These are phyloP conservation scores for Botrytis hyacinthi DNA, from an alignment of 2,329 filamentous ascomycete genomes.

Conservation along the genomic window DNA sequence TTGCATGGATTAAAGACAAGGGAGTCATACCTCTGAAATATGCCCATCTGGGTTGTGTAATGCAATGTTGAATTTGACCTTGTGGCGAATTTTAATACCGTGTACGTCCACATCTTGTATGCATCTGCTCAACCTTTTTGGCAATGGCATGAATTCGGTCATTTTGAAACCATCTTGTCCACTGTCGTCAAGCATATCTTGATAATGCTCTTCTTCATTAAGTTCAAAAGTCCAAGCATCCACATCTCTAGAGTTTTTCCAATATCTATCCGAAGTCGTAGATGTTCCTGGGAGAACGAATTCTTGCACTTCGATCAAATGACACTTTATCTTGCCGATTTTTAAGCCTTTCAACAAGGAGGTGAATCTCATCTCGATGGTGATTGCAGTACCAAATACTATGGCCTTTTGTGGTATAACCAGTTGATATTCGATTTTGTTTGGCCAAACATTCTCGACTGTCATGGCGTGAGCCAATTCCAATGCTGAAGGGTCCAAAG, in stretches of 20 bases:
- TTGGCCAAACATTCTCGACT: slow-evolving; percentile 95
- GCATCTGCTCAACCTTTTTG: slow-evolving; percentile 77
- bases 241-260: slow-evolving; percentile 64
- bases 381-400: slow-evolving; percentile 84
- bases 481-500: slow-evolving; percentile 70
- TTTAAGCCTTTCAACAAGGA: slow-evolving; percentile 85
- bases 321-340: slow-evolving; percentile 77
- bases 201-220: slow-evolving; percentile 61
- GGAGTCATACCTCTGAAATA: slow-evolving; percentile 68
- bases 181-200: slow-evolving; percentile 65
- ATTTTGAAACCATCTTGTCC: slow-evolving; percentile 64
- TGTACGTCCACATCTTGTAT: slow-evolving; percentile 86
- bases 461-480: slow-evolving; percentile 87
- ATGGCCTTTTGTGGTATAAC: slow-evolving; percentile 91
- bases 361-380: slow-evolving; percentile 81
- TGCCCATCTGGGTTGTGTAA: slow-evolving; percentile 95
- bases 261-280: slow-evolving; percentile 50
- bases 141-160: slow-evolving; percentile 65
- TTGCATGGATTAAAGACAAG: slow-evolving; percentile 9
- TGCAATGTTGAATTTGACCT: slow-evolving; percentile 86
- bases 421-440: slow-evolving; percentile 96
- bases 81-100: slow-evolving; percentile 89
- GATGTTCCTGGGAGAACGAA: slow-evolving; percentile 52
- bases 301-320: slow-evolving; percentile 77
- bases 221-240: slow-evolving; percentile 57